Base-by-base conservation (phyloP, 306 rosid species). In the Psophocarpus tetragonolobus region DNA sequence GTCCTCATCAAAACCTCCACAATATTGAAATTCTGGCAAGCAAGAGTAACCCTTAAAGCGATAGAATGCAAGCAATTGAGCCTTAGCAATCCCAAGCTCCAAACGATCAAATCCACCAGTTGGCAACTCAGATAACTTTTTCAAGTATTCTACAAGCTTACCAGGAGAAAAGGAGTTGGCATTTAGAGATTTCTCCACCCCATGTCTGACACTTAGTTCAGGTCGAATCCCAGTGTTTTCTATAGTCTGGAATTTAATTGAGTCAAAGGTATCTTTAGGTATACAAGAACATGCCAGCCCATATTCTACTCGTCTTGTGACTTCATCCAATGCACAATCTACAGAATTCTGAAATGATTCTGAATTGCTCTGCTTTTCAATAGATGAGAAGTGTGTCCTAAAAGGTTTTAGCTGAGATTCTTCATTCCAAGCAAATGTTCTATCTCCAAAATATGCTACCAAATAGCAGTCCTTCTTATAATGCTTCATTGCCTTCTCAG, bases 371-470 rank as follows among this genome's bases (percentile, higher is more conserved):
- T 87, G 96, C 79, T 83, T 91, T 86, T 84, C 91, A 76, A 84
- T 84, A 61, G 74, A 83, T 13, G 91, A 75, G 81, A 95, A 92
- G 77, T 92, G 83, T 23, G 92, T 77, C 38, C 84, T 86, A 62
- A 95, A 95, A 68, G 84, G 88, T 87, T 88, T 95, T 70, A 95
- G 81, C 83, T 78, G 90, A 68, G 93, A 87, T 74, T 82, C 89
- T 83, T 95, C 98, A 75, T 95, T 92, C 98, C 98, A 95, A 35
- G 98, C 97, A 92, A 95, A 95, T 23, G 98, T 83, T 66, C 91
- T 87, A 38, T 95, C 98, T 78, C 97, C 98, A 91, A 95, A 95
- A 88, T 91, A 95, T 27, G 98, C 97, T 5, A 95, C 92, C 88
- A 95, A 84, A 87, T 83, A 82, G 83, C 88, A 88, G 80, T 92